Conservation (phyloP, 805 yeast genomes). For the Candida namnaoensis region DNA sequence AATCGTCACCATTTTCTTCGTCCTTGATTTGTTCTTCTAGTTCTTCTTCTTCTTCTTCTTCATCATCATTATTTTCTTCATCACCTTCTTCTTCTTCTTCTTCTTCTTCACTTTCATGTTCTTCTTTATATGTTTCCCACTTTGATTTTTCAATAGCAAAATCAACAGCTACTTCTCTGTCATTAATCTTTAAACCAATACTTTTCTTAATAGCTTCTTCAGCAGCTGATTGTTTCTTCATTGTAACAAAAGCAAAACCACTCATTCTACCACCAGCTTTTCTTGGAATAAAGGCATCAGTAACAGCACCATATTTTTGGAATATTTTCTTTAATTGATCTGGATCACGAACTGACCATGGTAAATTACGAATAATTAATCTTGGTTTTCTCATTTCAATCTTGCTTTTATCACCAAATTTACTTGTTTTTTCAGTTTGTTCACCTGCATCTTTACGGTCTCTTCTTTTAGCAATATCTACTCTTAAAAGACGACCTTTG, state of each 20-base stretch:
- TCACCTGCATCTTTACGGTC: conserved; percentile 42
- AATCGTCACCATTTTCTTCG: conserved; percentile 17
- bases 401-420: conserved; percentile 21
- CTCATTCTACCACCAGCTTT: conserved; percentile 82
- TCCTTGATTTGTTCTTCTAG: conserved; percentile 10
- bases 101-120: conserved; percentile 30
- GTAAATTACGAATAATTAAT: conserved; percentile 82
- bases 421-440: conserved; percentile 2
- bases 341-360: conserved; percentile 89
- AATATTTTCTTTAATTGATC: conserved; percentile 63
- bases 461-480: conserved; percentile 90
- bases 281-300: conserved; percentile 83
- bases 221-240: conserved; percentile 75
- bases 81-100: conserved; percentile 30
- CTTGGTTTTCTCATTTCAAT: conserved; percentile 79
- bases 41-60: conserved; percentile 23
- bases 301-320: conserved; percentile 73
- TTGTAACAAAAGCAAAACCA: conserved; percentile 92
- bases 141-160: conserved; percentile 82
- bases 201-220: conserved; percentile 70
- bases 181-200: conserved; percentile 72
- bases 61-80: conserved; percentile 22
- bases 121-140: conserved; percentile 58
- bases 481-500: conserved; percentile 55
- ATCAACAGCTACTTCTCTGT: conserved; percentile 89